Conservation (phyloP, 2,329 filamentous ascomycete species). For the Colletotrichum tofieldiae region DNA sequence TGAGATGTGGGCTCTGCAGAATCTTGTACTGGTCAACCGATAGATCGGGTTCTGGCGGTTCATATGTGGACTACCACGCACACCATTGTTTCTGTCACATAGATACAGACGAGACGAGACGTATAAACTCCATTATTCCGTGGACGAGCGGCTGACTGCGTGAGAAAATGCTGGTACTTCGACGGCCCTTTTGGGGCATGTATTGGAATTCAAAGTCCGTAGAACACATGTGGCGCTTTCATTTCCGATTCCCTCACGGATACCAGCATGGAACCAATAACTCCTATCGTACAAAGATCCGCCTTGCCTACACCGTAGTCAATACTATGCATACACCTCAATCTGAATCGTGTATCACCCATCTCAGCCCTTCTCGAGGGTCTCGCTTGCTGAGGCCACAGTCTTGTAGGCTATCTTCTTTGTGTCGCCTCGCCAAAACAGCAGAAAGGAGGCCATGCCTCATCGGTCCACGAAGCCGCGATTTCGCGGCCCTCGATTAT, state of each 20-base stretch:
- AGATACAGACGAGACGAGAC: not conserved
- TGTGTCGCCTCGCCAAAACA: constrained; percentile 21
- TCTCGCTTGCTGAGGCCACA: constrained; percentile 24
- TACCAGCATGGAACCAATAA: constrained; percentile 16
- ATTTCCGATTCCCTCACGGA: constrained; percentile 13
- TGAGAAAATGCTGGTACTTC: not conserved
- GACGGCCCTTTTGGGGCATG: not conserved
- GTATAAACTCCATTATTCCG: not conserved
- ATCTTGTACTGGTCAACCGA: constrained; percentile 20
- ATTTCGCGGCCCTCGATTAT: constrained; percentile 35
- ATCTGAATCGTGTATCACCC: constrained; percentile 5
- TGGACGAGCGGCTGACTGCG: constrained; percentile 1
- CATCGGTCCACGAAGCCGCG: constrained; percentile 9
- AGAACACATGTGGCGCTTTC: not conserved
- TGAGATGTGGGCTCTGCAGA: constrained; percentile 14
- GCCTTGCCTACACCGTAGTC: not conserved
- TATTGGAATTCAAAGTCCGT: constrained; percentile 4
- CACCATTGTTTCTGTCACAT: not conserved
- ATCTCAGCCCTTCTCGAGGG: not conserved
- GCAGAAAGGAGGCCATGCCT: not conserved
- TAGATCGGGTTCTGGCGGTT: not conserved
- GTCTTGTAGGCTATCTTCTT: not conserved
- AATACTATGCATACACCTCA: not conserved
- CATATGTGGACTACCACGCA: not conserved
- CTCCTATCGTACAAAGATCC: constrained; percentile 26